These are phyloP conservation scores for Dictyophora rubrovolvata DNA, from an alignment of 768 basidiomycete genomes.

Conservation along the genomic window DNA sequence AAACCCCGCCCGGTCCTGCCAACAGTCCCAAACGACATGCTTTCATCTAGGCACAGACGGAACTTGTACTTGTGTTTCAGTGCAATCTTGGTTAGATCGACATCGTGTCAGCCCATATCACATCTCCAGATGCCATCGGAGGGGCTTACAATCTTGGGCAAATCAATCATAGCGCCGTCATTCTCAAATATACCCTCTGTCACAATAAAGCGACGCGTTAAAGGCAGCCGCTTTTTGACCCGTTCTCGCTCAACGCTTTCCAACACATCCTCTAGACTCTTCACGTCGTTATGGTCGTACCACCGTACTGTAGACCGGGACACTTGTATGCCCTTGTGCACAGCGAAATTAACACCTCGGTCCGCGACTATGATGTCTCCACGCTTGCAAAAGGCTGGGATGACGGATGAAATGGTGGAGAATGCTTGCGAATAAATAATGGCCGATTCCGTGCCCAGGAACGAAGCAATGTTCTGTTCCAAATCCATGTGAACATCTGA, in stretches of 20 bases:
- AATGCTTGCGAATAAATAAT: constrained; percentile 95
- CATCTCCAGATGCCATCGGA: not conserved
- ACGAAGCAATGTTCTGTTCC: constrained; percentile 83
- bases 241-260: constrained; percentile 78
- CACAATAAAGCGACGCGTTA: constrained; percentile 90
- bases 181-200: constrained; percentile 96
- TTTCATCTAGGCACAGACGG: constrained; percentile 88
- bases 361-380: constrained; percentile 98
- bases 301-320: constrained; percentile 85
- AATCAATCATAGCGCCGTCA: constrained; percentile 84
- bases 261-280: constrained; percentile 82
- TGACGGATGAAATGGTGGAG: constrained; percentile 84
- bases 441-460: constrained; percentile 77
- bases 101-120: not conserved
- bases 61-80: constrained; percentile 95
- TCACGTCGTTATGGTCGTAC: constrained; percentile 94
- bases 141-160: constrained; percentile 75
- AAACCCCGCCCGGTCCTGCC: constrained; percentile 91
- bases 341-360: constrained; percentile 88
- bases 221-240: constrained; percentile 66
- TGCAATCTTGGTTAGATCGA: constrained; percentile 52
- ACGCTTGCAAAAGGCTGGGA: constrained; percentile 95
- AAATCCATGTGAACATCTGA: constrained; percentile 85
- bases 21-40: constrained; percentile 85
- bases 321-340: constrained; percentile 93